These are phyloP conservation scores for Pseudopyrenochaeta lycopersici DNA, from an alignment of 2,329 filamentous ascomycete species.

Conservation along the genomic window DNA sequence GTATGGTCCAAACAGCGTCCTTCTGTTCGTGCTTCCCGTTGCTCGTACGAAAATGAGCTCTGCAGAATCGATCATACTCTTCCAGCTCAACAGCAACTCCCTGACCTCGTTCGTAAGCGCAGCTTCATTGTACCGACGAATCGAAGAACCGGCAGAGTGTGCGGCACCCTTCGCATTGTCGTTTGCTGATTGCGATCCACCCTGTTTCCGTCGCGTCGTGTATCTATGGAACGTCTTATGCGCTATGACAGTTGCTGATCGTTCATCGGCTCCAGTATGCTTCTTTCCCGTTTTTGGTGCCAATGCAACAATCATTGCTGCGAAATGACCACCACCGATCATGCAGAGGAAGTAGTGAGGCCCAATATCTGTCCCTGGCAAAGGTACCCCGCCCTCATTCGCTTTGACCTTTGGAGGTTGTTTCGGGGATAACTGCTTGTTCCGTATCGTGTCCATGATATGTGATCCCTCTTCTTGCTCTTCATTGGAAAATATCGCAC, in stretches of 20 bases:
- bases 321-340: constrained; percentile 98
- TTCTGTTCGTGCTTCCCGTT: constrained; percentile 83
- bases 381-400: constrained; percentile 65
- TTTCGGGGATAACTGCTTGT: constrained; percentile 78
- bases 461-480: constrained; percentile 72
- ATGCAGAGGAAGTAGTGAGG: constrained; percentile 97
- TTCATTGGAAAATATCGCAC: constrained; percentile 76
- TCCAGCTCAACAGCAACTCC: constrained; percentile 83
- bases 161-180: constrained; percentile 94
- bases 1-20: constrained; percentile 89
- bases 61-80: constrained; percentile 80
- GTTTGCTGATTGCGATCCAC: constrained; percentile 92
- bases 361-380: constrained; percentile 68
- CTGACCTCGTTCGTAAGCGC: constrained; percentile 90
- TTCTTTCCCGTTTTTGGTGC: constrained; percentile 80
- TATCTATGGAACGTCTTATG: constrained; percentile 99
- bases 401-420: constrained; percentile 57
- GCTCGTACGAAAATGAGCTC: constrained; percentile 90
- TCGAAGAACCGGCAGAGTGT: constrained; percentile 88
- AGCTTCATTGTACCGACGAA: constrained; percentile 93
- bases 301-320: constrained; percentile 92
- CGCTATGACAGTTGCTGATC: constrained; percentile 86
- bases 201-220: constrained; percentile 94
- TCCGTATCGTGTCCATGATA: constrained; percentile 73
- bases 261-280: constrained; percentile 74